Percentiles rank a stretch among this genome's conserved stretches.
Conservation (phyloP, 106 monocot species). For the Amphibolis antarctica region DNA sequence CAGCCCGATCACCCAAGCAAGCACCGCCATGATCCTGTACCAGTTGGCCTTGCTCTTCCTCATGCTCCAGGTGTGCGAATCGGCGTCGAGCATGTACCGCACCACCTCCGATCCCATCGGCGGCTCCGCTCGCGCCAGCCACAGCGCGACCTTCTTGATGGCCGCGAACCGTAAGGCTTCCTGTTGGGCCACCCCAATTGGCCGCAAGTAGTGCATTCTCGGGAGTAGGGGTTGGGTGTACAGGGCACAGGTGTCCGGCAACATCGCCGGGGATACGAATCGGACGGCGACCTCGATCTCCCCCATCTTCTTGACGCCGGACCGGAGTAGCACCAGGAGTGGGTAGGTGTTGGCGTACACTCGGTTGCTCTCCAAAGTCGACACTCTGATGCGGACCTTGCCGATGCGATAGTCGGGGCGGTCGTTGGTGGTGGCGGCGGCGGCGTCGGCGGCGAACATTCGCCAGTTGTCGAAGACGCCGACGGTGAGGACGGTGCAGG, state of each 20-base stretch:
- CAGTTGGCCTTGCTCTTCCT: conserved; percentile 78
- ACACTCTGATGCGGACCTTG: conserved; percentile 76
- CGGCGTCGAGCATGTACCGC: conserved; percentile 79
- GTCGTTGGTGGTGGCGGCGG: conserved; percentile 25
- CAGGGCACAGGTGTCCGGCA: conserved; percentile 70
- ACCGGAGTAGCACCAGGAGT: conserved; percentile 53
- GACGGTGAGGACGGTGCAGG: conserved; percentile 86
- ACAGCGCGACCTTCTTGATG: conserved; percentile 48
- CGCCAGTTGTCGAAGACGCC: conserved; percentile 97
- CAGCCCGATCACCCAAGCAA: conserved; percentile 64
- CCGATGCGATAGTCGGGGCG: conserved; percentile 81
- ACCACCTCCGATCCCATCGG: conserved; percentile 83
- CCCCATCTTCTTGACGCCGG: conserved; percentile 93
- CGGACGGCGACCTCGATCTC: conserved; percentile 81
- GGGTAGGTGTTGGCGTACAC: conserved; percentile 84
- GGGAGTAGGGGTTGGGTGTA: conserved; percentile 77
- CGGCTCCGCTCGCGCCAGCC: conserved; percentile 77
- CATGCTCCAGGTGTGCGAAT: conserved; percentile 78
- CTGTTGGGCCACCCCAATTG: conserved; percentile 85
- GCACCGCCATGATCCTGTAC: conserved; percentile 82
- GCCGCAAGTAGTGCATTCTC: conserved; percentile 85
- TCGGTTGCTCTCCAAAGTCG: conserved; percentile 83
- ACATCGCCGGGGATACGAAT: conserved; percentile 48
- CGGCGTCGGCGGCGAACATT: conserved; percentile 50
- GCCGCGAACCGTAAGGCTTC: conserved; percentile 70